Evolutionary conservation across 2,329 filamentous ascomycete species (phyloP).

Genomic region (Grosmannia clavigera): DNA sequence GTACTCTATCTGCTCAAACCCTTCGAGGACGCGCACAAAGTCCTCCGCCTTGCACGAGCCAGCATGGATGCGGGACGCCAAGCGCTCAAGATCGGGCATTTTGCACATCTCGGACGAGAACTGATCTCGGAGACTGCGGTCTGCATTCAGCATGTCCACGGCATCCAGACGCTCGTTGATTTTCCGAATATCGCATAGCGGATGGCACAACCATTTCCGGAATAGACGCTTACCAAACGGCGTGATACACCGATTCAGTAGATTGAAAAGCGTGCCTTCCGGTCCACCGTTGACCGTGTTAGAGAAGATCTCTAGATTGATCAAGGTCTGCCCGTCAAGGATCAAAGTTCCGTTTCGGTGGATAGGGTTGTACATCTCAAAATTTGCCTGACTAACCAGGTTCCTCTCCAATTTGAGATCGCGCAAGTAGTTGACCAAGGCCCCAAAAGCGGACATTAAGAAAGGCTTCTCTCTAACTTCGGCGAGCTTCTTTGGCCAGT

Average conservation of each 20-base stretch:
- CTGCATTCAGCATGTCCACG: constrained; percentile 81
- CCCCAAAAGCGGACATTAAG: constrained; percentile 83
- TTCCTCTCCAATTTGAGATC: constrained; percentile 80
- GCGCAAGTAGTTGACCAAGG: constrained; percentile 74
- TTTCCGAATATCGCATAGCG: constrained; percentile 69
- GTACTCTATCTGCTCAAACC: constrained; percentile 96
- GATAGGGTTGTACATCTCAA: constrained; percentile 85
- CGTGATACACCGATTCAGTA: constrained; percentile 89
- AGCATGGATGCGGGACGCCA: constrained; percentile 90
- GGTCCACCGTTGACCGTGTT: constrained; percentile 79
- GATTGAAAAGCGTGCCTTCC: constrained; percentile 78
- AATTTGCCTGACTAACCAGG: constrained; percentile 80
- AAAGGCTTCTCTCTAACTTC: constrained; percentile 66
- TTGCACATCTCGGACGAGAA: constrained; percentile 82
- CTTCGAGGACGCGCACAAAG: constrained; percentile 85
- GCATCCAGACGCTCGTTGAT: constrained; percentile 94
- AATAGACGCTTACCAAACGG: constrained; percentile 95
- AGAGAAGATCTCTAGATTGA: constrained; percentile 94
- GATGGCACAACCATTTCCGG: constrained; percentile 94
- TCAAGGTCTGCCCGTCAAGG: constrained; percentile 87
- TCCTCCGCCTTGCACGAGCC: constrained; percentile 82
- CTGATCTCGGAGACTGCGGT: constrained; percentile 67
- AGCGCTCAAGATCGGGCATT: constrained; percentile 84
- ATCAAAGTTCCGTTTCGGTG: constrained; percentile 81
- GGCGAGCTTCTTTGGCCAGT: constrained; percentile 68